These are phyloP conservation scores for Irpex sp. DNA, from an alignment of 1,284 basidiomycete species.

Conservation along the genomic window DNA sequence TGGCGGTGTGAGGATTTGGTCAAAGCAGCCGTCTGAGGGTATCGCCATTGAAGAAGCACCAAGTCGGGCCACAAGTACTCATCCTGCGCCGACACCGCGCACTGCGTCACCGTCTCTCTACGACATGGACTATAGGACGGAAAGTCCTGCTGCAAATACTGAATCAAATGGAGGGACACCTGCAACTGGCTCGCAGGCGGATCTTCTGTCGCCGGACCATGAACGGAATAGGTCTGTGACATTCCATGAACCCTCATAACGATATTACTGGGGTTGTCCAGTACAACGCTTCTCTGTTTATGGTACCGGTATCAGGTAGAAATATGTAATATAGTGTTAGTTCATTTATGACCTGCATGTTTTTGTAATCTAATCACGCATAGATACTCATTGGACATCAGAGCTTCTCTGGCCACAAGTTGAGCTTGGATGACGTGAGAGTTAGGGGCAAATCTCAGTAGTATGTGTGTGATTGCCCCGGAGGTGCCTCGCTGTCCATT, in stretches of 20 bases:
- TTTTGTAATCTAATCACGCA: background rate
- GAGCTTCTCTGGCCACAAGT: too few relatives aligned
- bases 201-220: background rate
- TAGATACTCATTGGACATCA: too few relatives aligned
- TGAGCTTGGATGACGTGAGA: background rate
- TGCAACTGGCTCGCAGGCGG: background rate
- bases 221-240: background rate
- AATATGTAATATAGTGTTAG: background rate
- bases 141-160: slow-evolving; percentile 15
- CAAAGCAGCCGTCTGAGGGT: slow-evolving; percentile 28
- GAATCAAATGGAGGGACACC: background rate
- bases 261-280: background rate
- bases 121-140: slow-evolving; percentile 21
- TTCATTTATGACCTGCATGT: background rate
- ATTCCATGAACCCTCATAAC: slow-evolving; percentile 3
- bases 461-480: background rate
- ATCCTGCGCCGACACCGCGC: slow-evolving; percentile 21
- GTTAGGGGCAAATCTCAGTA: background rate
- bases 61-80: slow-evolving; percentile 6
- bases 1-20: slow-evolving; percentile 79
- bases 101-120: slow-evolving; percentile 28
- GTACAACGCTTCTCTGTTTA: background rate
- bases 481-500: too few relatives aligned
- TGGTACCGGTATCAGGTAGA: background rate
- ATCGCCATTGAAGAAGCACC: slow-evolving; percentile 3